phyloP scores from a whole-genome alignment of 805 yeast genomes.

The Candida loeiensis region DNA sequence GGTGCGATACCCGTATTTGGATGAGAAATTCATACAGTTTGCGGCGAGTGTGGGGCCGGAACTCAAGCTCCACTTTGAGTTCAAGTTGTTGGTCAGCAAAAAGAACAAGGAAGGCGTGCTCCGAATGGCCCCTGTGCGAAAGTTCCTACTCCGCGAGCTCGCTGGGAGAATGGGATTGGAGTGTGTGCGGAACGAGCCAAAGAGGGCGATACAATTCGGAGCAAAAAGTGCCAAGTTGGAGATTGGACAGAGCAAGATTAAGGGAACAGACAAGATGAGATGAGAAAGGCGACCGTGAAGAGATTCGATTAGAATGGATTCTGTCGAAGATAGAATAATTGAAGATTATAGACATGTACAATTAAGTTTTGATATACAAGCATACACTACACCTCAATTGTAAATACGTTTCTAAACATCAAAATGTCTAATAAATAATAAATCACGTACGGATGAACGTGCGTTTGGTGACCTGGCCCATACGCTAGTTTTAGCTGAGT shows the following conservation, averaged over 20 bases:
- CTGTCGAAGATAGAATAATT: not conserved
- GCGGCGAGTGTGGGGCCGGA: constrained; percentile 51
- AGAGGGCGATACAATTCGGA: constrained; percentile 96
- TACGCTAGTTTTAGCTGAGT: too few relatives aligned
- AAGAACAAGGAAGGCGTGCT: constrained; percentile 26
- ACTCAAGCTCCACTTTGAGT: constrained; percentile 37
- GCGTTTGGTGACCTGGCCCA: too few relatives aligned
- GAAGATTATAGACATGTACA: too few relatives aligned
- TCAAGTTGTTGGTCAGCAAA: constrained; percentile 18
- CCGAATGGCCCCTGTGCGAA: constrained; percentile 32
- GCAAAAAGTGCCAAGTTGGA: constrained; percentile 93
- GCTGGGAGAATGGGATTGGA: constrained; percentile 51
- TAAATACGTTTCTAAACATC: constrained; percentile 1
- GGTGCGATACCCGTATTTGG: constrained; percentile 81
- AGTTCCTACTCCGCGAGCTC: constrained; percentile 56
- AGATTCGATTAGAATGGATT: not conserved
- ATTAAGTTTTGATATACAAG: too few relatives aligned
- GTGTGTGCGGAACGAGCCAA: constrained; percentile 68
- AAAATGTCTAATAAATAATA: constrained; percentile 4
- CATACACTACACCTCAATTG: too few relatives aligned
- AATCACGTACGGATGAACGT: too few relatives aligned
- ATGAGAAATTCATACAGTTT: constrained; percentile 52
- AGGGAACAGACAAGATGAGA: constrained; percentile 61
- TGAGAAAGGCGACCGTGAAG: not conserved
- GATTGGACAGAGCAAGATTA: constrained; percentile 66